Evolutionary conservation across 1,139 yeast species (phyloP), one percentile per base, ranked within the genome.

Genomic region (Candida sanyaensis): DNA sequence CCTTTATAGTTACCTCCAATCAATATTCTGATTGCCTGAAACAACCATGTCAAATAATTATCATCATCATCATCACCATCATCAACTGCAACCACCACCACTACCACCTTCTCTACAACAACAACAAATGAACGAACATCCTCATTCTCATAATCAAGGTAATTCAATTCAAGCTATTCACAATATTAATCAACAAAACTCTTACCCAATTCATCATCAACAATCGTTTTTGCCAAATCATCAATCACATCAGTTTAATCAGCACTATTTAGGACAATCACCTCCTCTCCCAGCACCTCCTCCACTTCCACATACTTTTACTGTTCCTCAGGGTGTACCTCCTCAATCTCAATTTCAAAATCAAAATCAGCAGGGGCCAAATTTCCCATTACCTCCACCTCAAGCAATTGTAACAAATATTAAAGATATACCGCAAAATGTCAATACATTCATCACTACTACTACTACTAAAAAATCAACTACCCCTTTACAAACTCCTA

Each of bases 401-500:
- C 27, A 17, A 27, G 24, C 44, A 4, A 41, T 34, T 8, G 34
- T 41, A 41, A 9, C 39, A 3, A 41, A 41, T 27, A 23, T 27
- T n/a, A 41, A 41, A 28, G 39, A 41, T 17, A 28, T 33, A 7
- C 39, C 44, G 21, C 21, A 17, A 17, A 17, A 17, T 17, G 21
- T 17, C 21, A 17, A 17, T 27, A 36, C 40, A 11, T 6, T 41
- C 30, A 12, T 31, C 21, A 4, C 33, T 23, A 23, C 39, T 23
- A 13, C n/a, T n/a, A 13, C 42, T 24, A 8, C 34, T 33, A 38
- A 17, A 26, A 29, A 38, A 33, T 34, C 40, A 11, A 29, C 43
- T 21, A 13, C 38, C 13, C 28, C 42, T 3, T 51, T 49, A 17
- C 52, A 58, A 12, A 60, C 70, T 3, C 66, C 71, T 5, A 71